phyloP scores from a whole-genome alignment of 768 basidiomycete species.

The Mrakia frigida region DNA sequence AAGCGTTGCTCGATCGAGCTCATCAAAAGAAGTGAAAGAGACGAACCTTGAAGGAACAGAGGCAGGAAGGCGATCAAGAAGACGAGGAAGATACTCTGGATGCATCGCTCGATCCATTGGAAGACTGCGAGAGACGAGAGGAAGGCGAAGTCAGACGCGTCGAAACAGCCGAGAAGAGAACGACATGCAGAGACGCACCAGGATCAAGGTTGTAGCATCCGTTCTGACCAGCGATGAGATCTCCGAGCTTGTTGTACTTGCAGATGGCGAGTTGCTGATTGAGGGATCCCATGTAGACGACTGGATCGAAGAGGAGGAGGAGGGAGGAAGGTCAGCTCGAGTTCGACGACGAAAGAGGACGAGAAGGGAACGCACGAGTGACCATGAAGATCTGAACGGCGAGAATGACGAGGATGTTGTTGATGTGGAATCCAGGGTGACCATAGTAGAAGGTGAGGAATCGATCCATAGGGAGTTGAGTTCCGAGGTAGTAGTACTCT shows the following conservation, averaged over 20 bases:
- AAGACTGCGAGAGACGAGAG: conserved; percentile 61
- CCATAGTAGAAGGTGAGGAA: conserved; percentile 99
- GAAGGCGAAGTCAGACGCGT: background rate
- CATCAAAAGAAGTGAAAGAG: background rate
- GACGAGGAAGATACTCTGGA: conserved; percentile 96
- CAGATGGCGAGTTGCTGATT: conserved; percentile 77
- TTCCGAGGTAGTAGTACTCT: conserved; percentile 98
- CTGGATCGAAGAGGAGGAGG: conserved; percentile 46
- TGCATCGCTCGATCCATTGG: conserved; percentile 90
- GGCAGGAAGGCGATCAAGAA: conserved; percentile 96
- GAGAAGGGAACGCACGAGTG: conserved; percentile 60
- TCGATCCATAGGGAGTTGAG: conserved; percentile 93
- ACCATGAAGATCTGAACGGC: conserved; percentile 94
- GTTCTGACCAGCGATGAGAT: conserved; percentile 66
- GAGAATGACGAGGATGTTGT: conserved; percentile 97
- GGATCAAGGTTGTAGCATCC: conserved; percentile 84
- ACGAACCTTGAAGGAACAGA: conserved; percentile 83
- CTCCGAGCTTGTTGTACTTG: conserved; percentile 64
- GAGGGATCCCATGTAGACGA: conserved; percentile 91
- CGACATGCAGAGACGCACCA: background rate
- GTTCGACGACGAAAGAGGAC: conserved; percentile 7
- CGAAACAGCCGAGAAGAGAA: background rate
- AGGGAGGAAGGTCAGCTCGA: conserved; percentile 31
- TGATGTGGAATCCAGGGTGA: conserved; percentile 99
- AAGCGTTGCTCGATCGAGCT: background rate